Evolutionary conservation across 2,329 filamentous ascomycete species (phyloP).

Genomic region (Fusarium miscanthi): DNA sequence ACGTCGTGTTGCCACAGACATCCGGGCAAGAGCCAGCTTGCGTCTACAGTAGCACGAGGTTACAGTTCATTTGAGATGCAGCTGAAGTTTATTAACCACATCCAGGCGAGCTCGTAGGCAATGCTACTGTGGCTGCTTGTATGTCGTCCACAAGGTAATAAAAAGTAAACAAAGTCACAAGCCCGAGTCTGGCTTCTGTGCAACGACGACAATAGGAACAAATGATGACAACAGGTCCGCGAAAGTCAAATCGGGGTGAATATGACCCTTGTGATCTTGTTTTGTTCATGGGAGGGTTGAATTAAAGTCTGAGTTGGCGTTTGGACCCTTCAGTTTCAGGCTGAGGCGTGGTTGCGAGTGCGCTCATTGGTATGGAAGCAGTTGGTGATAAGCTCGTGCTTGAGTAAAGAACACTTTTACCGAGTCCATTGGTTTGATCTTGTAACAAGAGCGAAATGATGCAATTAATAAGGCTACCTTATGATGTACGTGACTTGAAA

Average conservation of each 20-base stretch:
- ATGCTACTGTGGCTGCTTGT: slow-evolving; percentile 27
- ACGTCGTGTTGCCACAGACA: background rate
- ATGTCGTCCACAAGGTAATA: background rate
- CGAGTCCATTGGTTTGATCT: background rate
- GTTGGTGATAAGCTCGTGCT: background rate
- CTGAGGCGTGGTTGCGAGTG: slow-evolving; percentile 13
- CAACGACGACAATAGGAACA: background rate
- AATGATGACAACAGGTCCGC: background rate
- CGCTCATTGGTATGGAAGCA: background rate
- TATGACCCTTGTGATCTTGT: slow-evolving; percentile 12
- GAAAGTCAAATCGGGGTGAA: background rate
- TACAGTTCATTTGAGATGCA: slow-evolving; percentile 22
- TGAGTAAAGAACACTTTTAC: background rate
- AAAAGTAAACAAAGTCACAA: slow-evolving; percentile 12
- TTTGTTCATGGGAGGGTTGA: slow-evolving; percentile 6
- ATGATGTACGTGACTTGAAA: background rate
- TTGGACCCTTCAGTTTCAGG: slow-evolving; percentile 38
- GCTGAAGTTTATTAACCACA: slow-evolving; percentile 1
- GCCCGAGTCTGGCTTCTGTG: slow-evolving; percentile 5
- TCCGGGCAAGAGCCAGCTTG: slow-evolving; percentile 14
- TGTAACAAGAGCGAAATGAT: background rate
- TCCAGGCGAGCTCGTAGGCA: slow-evolving; percentile 12
- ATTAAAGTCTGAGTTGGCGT: slow-evolving; percentile 22
- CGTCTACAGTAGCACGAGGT: slow-evolving; percentile 1
- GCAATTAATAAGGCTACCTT: background rate